phyloP scores from a whole-genome alignment of 208 protist genomes.

The Trypanosoma platydactyli region DNA sequence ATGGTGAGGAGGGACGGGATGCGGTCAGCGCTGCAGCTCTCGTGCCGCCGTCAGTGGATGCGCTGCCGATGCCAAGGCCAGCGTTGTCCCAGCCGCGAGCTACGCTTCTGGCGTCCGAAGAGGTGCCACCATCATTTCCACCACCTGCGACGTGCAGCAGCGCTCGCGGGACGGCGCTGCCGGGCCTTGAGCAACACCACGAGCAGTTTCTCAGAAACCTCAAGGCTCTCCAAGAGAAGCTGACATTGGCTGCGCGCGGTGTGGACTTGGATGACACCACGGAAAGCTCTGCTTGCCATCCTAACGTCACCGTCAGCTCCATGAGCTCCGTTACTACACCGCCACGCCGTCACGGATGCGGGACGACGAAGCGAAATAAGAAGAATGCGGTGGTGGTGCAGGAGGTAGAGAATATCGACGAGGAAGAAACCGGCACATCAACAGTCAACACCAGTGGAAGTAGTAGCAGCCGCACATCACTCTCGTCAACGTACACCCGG shows the following conservation, averaged over 20 bases:
- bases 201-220: constrained; percentile 28
- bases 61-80: not conserved
- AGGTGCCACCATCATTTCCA: not conserved
- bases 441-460: constrained; percentile 15
- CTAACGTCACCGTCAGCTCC: constrained; percentile 25
- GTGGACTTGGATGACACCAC: not conserved
- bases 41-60: not conserved
- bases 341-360: not conserved
- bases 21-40: not conserved
- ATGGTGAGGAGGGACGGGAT: constrained; percentile 3
- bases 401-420: not conserved
- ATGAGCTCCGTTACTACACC: constrained; percentile 17
- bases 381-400: not conserved
- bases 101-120: constrained; percentile 6
- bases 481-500: constrained; percentile 14
- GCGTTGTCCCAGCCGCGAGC: not conserved
- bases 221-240: constrained; percentile 19
- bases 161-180: not conserved
- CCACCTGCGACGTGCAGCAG: not conserved
- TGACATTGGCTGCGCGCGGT: not conserved
- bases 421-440: constrained; percentile 15
- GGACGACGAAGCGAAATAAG: not conserved
- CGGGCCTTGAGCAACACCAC: constrained; percentile 3
- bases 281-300: not conserved
- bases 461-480: constrained; percentile 19